Conservation (phyloP, 495 filamentous ascomycete species). For the Corynascus novoguineensis region DNA sequence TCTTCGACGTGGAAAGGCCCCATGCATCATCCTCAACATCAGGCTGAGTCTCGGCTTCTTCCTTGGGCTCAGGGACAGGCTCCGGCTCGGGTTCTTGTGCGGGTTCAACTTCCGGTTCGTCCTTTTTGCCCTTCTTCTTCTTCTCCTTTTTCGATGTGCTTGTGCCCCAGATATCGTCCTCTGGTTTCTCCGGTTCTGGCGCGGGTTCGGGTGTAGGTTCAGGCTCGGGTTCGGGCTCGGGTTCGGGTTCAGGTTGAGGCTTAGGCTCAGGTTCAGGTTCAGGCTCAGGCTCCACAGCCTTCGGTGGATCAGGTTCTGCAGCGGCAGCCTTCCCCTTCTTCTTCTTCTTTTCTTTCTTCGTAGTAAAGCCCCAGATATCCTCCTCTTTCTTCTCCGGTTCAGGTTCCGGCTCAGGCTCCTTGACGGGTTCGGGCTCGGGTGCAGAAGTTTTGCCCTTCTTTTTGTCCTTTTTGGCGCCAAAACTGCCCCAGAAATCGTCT, state of each 20-base stretch:
- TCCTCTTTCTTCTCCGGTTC: constrained; percentile 16
- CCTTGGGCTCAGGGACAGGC: constrained; percentile 8
- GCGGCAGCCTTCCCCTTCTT: constrained; percentile 21
- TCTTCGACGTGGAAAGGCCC: constrained; percentile 14
- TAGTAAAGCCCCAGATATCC: constrained; percentile 19
- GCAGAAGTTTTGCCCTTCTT: constrained; percentile 21
- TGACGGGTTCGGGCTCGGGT: constrained; percentile 8
- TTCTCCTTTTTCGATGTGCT: constrained; percentile 15
- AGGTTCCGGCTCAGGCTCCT: constrained; percentile 2
- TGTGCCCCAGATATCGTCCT: constrained; percentile 12
- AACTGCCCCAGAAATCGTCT: constrained; percentile 16
- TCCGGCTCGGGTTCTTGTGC: constrained; percentile 13
- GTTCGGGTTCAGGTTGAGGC: constrained; percentile 3
- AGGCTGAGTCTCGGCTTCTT: constrained; percentile 8
- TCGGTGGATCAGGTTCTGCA: background rate
- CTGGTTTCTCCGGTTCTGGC: too few relatives aligned
- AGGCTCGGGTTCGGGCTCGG: constrained; percentile 14
- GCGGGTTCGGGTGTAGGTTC: constrained; percentile 13
- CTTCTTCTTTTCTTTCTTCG: constrained; percentile 34
- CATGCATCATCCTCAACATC: constrained; percentile 13
- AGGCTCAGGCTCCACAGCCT: constrained; percentile 5
- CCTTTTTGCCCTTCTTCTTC: constrained; percentile 25
- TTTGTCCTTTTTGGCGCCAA: constrained; percentile 14
- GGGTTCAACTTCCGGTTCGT: background rate
- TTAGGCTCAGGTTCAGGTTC: constrained; percentile 10